phyloP scores from a whole-genome alignment of 2,329 filamentous ascomycete species.

The Didymella exigua region DNA sequence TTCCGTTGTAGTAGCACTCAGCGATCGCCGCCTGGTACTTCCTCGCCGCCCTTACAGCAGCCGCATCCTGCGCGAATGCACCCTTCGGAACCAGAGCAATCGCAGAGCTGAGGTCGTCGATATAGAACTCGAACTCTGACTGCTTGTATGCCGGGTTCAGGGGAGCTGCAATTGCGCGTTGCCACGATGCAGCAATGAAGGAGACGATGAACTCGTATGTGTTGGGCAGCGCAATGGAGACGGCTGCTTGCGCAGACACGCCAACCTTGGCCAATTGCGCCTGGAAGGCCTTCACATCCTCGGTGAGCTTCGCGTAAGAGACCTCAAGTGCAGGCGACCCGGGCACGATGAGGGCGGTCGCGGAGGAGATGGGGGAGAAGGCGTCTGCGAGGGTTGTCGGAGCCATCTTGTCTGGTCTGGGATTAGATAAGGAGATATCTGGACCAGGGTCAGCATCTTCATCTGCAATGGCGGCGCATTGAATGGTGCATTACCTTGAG shows the following conservation, averaged over 20 bases:
- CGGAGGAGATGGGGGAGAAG: slow-evolving; percentile 58
- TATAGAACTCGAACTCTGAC: slow-evolving; percentile 90
- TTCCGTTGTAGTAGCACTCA: slow-evolving; percentile 79
- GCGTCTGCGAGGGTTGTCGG: slow-evolving; percentile 64
- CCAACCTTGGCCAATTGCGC: slow-evolving; percentile 77
- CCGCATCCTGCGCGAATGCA: slow-evolving; percentile 67
- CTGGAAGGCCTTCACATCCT: slow-evolving; percentile 74
- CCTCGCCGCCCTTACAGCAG: slow-evolving; percentile 76
- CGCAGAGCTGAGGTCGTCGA: slow-evolving; percentile 81
- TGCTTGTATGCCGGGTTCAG: slow-evolving; percentile 89
- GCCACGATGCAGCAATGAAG: slow-evolving; percentile 85
- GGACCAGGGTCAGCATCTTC: slow-evolving; percentile 3
- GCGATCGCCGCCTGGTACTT: slow-evolving; percentile 85
- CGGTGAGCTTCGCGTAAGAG: slow-evolving; percentile 70
- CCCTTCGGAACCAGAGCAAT: slow-evolving; percentile 77
- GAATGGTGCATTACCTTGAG: neutral
- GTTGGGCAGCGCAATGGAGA: slow-evolving; percentile 83
- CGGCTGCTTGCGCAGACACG: slow-evolving; percentile 69
- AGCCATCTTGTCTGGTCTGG: slow-evolving; percentile 50
- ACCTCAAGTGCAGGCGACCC: slow-evolving; percentile 69
- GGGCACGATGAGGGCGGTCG: slow-evolving; percentile 75
- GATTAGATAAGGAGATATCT: slow-evolving; percentile 6
- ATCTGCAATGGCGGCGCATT: neutral
- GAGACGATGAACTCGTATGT: slow-evolving; percentile 87
- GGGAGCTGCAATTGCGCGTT: slow-evolving; percentile 82